Percentiles rank a stretch among this genome's conserved stretches.
phyloP scores from a whole-genome alignment of 257 asterid species.

The Mitragyna speciosa region DNA sequence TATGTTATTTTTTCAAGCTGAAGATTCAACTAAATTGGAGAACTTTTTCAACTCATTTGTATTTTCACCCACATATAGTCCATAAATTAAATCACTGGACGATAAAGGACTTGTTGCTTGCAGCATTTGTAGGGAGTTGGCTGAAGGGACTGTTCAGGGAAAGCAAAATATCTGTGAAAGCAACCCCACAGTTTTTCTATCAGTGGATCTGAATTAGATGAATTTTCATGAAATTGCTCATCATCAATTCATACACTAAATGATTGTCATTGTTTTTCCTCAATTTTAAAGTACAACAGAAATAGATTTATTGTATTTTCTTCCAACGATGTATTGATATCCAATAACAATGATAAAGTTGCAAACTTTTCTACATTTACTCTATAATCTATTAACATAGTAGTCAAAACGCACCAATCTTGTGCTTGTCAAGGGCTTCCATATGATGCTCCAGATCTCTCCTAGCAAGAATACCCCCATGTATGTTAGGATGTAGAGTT shows the following conservation, averaged over 20 bases:
- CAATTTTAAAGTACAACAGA: neutral
- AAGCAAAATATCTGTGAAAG: neutral
- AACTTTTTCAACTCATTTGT: neutral
- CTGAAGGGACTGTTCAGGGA: neutral
- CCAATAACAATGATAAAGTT: neutral
- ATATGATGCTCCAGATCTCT: conserved; percentile 91
- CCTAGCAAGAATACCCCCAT: conserved; percentile 98
- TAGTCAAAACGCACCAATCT: conserved; percentile 57
- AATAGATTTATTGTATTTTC: no score
- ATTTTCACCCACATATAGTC: neutral
- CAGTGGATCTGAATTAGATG: neutral
- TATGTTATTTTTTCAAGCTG: neutral
- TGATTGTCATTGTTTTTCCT: neutral
- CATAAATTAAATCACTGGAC: neutral
- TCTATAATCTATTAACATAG: neutral
- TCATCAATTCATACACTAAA: neutral
- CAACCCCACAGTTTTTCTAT: neutral
- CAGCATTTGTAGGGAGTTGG: neutral
- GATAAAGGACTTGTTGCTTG: neutral
- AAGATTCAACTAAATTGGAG: conserved; percentile 8
- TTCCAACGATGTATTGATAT: neutral
- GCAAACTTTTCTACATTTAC: neutral
- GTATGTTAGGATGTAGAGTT: conserved; percentile 87
- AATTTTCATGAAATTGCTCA: neutral
- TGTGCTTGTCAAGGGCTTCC: conserved; percentile 78